Evolutionary conservation across 2,329 filamentous ascomycete species (phyloP).

Genomic region (Periglandula ipomoeae): DNA sequence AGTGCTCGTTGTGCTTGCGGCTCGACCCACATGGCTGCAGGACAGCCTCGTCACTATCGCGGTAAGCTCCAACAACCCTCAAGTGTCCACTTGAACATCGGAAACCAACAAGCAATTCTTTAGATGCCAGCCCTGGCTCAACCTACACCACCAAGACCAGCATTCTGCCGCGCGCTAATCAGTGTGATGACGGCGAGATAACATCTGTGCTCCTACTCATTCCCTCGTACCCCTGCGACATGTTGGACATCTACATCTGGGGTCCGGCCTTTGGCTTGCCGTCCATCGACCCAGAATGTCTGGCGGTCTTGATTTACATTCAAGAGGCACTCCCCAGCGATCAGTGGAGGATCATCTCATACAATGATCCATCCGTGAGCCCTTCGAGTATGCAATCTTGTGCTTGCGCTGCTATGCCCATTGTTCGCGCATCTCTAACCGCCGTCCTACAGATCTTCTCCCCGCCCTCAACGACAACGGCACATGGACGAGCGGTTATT

Average conservation of each 20-base stretch:
- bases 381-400: conserved; percentile 50
- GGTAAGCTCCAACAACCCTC: too few relatives aligned
- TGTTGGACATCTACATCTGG: conserved; percentile 73
- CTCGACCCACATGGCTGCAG: not conserved
- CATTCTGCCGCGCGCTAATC: not conserved
- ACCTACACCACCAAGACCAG: too few relatives aligned
- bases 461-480: conserved; percentile 44
- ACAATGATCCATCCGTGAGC: conserved; percentile 62
- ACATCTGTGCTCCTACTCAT: not conserved
- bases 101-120: not conserved
- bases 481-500: conserved; percentile 51
- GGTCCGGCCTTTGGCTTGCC: conserved; percentile 81
- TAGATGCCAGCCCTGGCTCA: not conserved
- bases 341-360: conserved; percentile 61
- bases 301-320: conserved; percentile 73
- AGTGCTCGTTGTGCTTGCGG: too few relatives aligned
- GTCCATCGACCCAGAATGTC: conserved; percentile 85
- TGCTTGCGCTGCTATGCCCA: not conserved
- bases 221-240: conserved; percentile 9
- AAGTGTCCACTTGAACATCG: not conserved
- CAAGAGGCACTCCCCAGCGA: conserved; percentile 49
- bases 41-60: not conserved
- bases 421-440: conserved; percentile 12
- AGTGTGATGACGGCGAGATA: not conserved
- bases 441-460: conserved; percentile 36